Conservation (phyloP, 768 basidiomycete species). For the Phaeotremella skinneri region DNA sequence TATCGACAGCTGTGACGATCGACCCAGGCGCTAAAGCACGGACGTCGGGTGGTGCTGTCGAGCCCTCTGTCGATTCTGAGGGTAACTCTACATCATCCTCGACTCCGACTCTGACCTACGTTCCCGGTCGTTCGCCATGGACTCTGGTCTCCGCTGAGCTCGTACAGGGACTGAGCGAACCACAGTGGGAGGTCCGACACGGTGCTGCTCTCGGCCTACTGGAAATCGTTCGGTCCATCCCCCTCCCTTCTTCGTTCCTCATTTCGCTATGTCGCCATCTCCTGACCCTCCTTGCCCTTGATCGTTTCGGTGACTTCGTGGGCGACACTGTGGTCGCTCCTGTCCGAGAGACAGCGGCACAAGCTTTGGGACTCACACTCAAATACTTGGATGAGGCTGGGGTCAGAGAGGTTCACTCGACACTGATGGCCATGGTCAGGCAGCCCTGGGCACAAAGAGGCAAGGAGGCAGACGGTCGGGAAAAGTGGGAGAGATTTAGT, state of each 20-base stretch:
- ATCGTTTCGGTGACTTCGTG: constrained; percentile 97
- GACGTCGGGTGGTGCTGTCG: constrained; percentile 41
- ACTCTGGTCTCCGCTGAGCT: constrained; percentile 69
- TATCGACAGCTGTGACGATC: constrained; percentile 36
- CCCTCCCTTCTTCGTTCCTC: constrained; percentile 18
- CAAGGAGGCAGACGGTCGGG: constrained; percentile 33
- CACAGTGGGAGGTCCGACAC: constrained; percentile 89
- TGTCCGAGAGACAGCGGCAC: constrained; percentile 91
- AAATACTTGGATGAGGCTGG: constrained; percentile 81
- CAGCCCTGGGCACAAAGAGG: constrained; percentile 65
- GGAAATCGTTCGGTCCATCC: constrained; percentile 62
- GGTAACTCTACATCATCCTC: constrained; percentile 24
- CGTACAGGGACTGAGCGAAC: constrained; percentile 74
- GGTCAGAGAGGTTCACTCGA: constrained; percentile 72
- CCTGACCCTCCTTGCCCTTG: constrained; percentile 84
- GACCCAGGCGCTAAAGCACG: constrained; percentile 53
- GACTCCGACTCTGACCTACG: constrained; percentile 12
- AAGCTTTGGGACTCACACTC: constrained; percentile 84
- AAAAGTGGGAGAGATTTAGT: constrained; percentile 58
- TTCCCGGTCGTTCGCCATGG: constrained; percentile 44
- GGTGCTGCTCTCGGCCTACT: constrained; percentile 88
- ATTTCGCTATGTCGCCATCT: constrained; percentile 71
- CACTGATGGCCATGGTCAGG: constrained; percentile 88
- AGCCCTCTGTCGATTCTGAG: constrained; percentile 38
- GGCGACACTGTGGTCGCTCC: constrained; percentile 97